Evolutionary conservation across 176 grass and related monocot species (phyloP), one percentile per base, ranked within the genome.

Genomic region (Phragmites australis): DNA sequence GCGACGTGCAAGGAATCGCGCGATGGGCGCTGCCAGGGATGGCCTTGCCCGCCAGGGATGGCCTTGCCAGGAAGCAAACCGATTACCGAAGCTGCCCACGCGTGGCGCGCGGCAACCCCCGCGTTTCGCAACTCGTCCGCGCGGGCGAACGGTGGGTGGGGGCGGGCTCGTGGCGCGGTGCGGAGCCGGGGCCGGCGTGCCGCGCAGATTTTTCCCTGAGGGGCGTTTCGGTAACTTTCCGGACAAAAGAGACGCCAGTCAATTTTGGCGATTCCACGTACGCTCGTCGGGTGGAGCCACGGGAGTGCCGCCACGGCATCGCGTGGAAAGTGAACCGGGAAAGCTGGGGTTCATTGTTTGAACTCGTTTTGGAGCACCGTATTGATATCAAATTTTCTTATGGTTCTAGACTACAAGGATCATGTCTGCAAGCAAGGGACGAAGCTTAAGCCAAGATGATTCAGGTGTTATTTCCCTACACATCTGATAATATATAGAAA

Each of bases 211-310:
- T 47, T 61, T 43, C 0, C 13, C 2, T 12, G 1, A 11, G 41
- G 84, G 77, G 21, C 10, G 21, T 58, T 80, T 19, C 16, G 0
- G 77, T 73, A 26, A 68, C 17, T 81, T 50, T 26, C 0, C 1
- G 0, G 8, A 32, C 31, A 2, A 40, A 63, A 13, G 52, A 50
- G 39, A 58, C 13, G 4, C 21, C 23, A 13, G 85, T 77, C 79
- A 82, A 71, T 68, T 45, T 46, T 26, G 64, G 46, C 53, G 63
- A 62, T 76, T 68, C 71, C 63, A 63, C 70, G 17, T 31, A 65
- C 59, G 47, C 57, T 13, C 47, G 81, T 54, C 16, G 2, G 45
- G 9, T 25, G 68, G 51, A 72, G 68, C 52, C 80, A 72, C 44
- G 29, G 17, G 59, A 39, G 21, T 78, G 65, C n/a, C 44, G 74